Evolutionary conservation across 768 basidiomycete species (phyloP), one percentile per base, ranked within the genome.

Genomic region (Tylopilus vinaceipallidus): DNA sequence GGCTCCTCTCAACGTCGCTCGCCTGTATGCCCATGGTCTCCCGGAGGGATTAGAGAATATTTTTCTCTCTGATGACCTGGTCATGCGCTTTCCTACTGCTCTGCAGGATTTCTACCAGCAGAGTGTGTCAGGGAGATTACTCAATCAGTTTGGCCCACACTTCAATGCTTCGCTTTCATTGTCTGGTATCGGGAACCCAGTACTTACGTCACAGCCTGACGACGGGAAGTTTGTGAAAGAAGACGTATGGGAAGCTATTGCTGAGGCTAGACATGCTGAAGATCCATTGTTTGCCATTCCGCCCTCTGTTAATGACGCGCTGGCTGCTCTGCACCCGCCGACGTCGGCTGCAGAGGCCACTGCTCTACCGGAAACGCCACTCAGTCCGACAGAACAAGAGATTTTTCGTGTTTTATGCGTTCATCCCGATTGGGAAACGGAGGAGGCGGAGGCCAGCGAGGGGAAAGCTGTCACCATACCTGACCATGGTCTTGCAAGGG

Each of bases 371-470:
- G 67, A 69, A 24, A 69, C 71, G 3, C 86, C 86, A 17, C 74
- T 89, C 42, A 88, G 78, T 55, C 80, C 81, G 20, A 81, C 77
- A 10, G 87, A 89, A 58, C 79, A 84, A 59, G 80, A 84, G 64
- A 82, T 89, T 42, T 88, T 89, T 67, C 78, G 73, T 35, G 75
- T 77, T 40, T 66, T 88, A 22, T 88, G 84, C 52, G 71, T 77
- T 27, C 75, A 77, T 52, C 78, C 80, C 17, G 81, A 83, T 50
- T 79, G 77, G 77, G 67, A 68, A 34, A 47, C 42, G 20, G 78
- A 80, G 41, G 77, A 71, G 23, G 26, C 34, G 29, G 53, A 50
- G n/a, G n/a, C n/a, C 6, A 47, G 53, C 20, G 58, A 43, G 16
- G 59, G 53, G 16, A 60, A 50, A 44, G 54, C 22, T 26, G 46